phyloP scores from a whole-genome alignment of 2,329 filamentous ascomycete species.

The Endothia cerciana region DNA sequence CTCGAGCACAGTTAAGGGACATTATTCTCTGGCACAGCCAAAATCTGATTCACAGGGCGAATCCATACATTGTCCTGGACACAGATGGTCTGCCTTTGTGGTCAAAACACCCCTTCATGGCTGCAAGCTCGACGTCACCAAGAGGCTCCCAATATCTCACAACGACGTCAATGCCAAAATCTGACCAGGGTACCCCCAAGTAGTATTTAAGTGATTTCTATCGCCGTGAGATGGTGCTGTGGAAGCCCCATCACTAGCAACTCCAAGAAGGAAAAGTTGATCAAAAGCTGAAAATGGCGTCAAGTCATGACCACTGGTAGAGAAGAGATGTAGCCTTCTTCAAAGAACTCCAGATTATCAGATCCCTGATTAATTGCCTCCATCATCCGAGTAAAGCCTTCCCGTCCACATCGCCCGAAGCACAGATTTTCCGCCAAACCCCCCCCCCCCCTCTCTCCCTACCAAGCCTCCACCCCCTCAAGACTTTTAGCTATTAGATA shows the following conservation, averaged over 20 bases:
- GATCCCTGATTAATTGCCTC: neutral
- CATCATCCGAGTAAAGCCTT: neutral
- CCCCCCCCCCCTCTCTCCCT: too few relatives aligned
- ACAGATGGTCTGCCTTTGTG: neutral
- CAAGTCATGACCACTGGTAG: slow-evolving; percentile 5
- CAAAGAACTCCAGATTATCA: slow-evolving; percentile 2
- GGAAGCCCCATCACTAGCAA: neutral
- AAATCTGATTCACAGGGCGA: neutral
- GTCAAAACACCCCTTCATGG: neutral
- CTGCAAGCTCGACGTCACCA: neutral
- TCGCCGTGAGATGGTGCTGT: neutral
- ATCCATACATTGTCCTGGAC: neutral
- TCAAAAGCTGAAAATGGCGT: neutral
- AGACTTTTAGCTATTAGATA: neutral
- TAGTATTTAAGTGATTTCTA: neutral
- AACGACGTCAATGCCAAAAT: neutral
- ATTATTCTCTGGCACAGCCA: neutral
- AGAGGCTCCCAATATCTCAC: neutral
- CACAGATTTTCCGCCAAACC: too few relatives aligned
- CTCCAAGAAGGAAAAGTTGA: neutral
- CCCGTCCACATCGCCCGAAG: neutral
- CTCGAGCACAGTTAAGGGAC: neutral
- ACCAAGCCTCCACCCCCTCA: neutral
- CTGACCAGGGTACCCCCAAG: neutral
- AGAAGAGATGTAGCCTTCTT: neutral